phyloP scores from a whole-genome alignment of 1,284 basidiomycete species.

The Boletus subluridellus region DNA sequence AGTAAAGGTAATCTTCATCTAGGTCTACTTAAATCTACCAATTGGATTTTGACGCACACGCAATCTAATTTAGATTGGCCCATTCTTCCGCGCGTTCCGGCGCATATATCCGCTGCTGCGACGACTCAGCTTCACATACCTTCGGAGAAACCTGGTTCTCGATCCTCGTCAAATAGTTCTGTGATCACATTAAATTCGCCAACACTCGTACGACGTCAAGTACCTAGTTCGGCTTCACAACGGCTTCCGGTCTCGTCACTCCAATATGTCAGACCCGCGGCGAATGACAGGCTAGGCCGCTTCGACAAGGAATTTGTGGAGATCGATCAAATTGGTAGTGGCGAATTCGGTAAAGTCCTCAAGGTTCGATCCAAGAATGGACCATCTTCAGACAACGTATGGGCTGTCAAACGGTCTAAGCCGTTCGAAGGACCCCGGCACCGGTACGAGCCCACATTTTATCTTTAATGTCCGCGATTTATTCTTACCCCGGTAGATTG shows the following conservation, averaged over 20 bases:
- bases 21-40: slow-evolving; percentile 24
- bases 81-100: slow-evolving; percentile 43
- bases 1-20: slow-evolving; percentile 38
- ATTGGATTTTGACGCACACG: slow-evolving; percentile 10
- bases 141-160: slow-evolving; percentile 50
- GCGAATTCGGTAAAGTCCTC: slow-evolving; percentile 93
- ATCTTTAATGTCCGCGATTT: slow-evolving; percentile 14
- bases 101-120: slow-evolving; percentile 32
- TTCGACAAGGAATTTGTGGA: slow-evolving; percentile 81
- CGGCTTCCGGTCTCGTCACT: slow-evolving; percentile 17
- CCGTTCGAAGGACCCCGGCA: slow-evolving; percentile 89
- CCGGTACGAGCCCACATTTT: slow-evolving; percentile 49
- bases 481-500: slow-evolving; percentile 46
- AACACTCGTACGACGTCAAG: slow-evolving; percentile 28
- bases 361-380: slow-evolving; percentile 76
- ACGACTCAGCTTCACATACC: slow-evolving; percentile 39
- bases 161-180: slow-evolving; percentile 54
- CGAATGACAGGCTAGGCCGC: slow-evolving; percentile 44
- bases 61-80: slow-evolving; percentile 46
- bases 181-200: slow-evolving; percentile 39
- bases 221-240: slow-evolving; percentile 19
- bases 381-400: slow-evolving; percentile 49
- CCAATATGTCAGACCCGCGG: slow-evolving; percentile 11
- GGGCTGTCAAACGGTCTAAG: slow-evolving; percentile 94
- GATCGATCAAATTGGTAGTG: slow-evolving; percentile 82